Percentiles rank a stretch among this genome's conserved stretches.
Evolutionary conservation across 2,329 filamentous ascomycete genomes (phyloP).

Genomic region (Helotiales sp.): DNA sequence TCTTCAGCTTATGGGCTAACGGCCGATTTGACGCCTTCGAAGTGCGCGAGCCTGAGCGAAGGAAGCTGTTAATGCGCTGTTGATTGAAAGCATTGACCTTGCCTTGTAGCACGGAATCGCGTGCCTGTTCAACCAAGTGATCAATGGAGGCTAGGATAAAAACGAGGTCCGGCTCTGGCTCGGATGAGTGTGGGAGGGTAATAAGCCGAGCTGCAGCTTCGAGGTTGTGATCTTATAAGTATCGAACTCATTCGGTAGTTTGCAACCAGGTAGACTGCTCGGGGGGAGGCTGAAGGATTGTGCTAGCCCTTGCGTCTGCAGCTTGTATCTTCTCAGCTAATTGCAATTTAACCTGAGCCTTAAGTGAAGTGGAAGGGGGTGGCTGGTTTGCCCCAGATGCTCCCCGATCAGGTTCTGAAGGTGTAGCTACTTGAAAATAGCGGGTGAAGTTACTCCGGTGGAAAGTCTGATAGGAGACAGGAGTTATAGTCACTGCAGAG

Average conservation of each 20-base stretch:
- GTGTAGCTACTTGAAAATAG: background rate
- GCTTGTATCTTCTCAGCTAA: background rate
- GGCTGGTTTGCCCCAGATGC: background rate
- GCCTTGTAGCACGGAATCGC: background rate
- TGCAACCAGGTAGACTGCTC: background rate
- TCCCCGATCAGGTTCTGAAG: background rate
- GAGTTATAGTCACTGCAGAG: background rate
- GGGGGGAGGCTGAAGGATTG: background rate
- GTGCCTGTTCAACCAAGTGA: background rate
- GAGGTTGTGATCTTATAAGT: background rate
- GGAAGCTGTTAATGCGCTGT: background rate
- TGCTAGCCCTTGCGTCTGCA: background rate
- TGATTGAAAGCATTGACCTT: background rate
- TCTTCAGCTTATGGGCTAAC: background rate
- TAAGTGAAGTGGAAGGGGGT: background rate
- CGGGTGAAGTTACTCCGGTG: background rate
- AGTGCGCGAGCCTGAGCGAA: background rate
- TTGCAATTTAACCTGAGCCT: background rate
- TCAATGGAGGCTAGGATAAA: background rate
- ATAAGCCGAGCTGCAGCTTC: background rate
- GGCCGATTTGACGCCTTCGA: background rate
- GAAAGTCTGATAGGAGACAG: background rate
- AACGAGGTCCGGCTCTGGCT: background rate
- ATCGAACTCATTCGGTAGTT: background rate
- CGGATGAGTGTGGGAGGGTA: background rate